Percentiles rank a stretch among this genome's conserved stretches.
phyloP scores from a whole-genome alignment of 1,284 basidiomycete genomes.

The Pholiota adiposa region DNA sequence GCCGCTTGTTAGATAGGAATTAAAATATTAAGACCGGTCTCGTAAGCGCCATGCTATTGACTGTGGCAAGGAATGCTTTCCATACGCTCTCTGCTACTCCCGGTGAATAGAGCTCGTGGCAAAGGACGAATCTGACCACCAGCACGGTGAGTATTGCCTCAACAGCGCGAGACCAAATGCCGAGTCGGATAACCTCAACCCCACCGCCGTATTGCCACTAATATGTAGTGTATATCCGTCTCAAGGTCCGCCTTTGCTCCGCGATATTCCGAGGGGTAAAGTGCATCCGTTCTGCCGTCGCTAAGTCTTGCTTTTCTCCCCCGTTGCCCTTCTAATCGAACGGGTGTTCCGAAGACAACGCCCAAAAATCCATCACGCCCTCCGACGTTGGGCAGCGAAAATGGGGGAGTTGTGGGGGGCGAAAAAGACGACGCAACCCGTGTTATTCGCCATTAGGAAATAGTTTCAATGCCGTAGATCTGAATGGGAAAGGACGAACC shows the following conservation, averaged over 20 bases:
- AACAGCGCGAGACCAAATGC: background rate
- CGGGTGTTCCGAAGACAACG: background rate
- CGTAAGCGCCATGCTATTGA: background rate
- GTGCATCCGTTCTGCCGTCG: conserved; percentile 14
- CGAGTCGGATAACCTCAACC: conserved; percentile 1
- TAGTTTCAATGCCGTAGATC: background rate
- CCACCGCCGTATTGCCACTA: background rate
- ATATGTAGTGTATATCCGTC: conserved; percentile 23
- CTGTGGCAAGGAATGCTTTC: background rate
- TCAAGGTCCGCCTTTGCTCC: conserved; percentile 30
- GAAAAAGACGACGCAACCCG: background rate
- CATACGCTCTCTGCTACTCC: background rate
- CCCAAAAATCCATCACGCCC: background rate
- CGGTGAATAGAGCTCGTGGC: background rate
- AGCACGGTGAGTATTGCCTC: no score
- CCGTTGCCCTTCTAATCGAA: background rate
- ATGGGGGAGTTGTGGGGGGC: background rate
- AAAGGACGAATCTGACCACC: background rate
- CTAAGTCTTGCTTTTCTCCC: conserved; percentile 1
- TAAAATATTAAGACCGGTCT: background rate
- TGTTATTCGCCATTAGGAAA: background rate
- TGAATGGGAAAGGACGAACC: conserved; percentile 10
- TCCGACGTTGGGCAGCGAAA: background rate
- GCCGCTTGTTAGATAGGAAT: conserved; percentile 1
- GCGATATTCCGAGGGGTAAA: conserved; percentile 20